phyloP scores from a whole-genome alignment of 495 filamentous ascomycete genomes.

The Niebla homalea region DNA sequence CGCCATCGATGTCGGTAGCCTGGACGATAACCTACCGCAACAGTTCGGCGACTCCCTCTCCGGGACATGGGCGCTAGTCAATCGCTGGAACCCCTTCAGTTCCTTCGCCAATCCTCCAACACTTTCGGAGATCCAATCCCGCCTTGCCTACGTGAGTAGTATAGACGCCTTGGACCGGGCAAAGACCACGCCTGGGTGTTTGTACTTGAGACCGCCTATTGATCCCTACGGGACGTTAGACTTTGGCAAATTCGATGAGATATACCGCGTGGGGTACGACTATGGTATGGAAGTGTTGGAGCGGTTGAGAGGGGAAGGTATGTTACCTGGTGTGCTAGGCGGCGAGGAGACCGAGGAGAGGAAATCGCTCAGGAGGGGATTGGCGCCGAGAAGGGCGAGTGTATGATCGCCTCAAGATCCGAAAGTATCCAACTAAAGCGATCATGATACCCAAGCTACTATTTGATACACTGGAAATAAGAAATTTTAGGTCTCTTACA shows the following conservation, averaged over 20 bases:
- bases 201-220: conserved; percentile 92
- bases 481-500: too few relatives aligned
- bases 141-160: conserved; percentile 84
- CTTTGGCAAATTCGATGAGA: conserved; percentile 95
- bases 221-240: conserved; percentile 89
- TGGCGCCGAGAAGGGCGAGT: conserved; percentile 87
- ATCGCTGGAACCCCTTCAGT: conserved; percentile 94
- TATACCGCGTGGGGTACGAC: conserved; percentile 75
- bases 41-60: conserved; percentile 84
- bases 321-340: conserved; percentile 42
- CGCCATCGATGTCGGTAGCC: conserved; percentile 81
- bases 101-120: conserved; percentile 81
- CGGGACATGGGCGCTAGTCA: conserved; percentile 86
- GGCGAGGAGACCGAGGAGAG: conserved; percentile 81
- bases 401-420: too few relatives aligned
- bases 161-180: conserved; percentile 90
- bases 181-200: conserved; percentile 72
- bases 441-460: too few relatives aligned
- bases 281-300: conserved; percentile 71
- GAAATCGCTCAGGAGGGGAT: conserved; percentile 76
- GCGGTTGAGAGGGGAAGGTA: conserved; percentile 59
- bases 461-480: too few relatives aligned
- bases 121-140: conserved; percentile 85
- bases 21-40: conserved; percentile 86
- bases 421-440: too few relatives aligned